Base-by-base conservation (phyloP, 495 filamentous ascomycete species). In the Tuber calosporum region DNA sequence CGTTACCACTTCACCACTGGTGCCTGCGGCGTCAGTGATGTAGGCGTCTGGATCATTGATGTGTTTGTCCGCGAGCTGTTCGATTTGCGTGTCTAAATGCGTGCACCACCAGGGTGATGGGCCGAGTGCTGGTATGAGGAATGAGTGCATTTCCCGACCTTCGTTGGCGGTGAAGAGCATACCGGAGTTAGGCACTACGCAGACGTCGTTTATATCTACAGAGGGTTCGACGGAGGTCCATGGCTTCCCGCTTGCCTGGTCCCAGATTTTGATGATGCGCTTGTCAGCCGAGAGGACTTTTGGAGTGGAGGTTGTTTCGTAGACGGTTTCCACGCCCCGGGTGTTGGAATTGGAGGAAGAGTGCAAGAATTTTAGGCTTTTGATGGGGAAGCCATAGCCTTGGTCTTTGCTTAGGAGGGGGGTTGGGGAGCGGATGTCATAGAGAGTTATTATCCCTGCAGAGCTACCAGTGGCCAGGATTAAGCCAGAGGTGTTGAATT, bases 131-230 rank as follows among this genome's bases (percentile, higher is more conserved):
- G 96, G 96, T 71, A 99, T 93, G 81, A 97, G 94, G 86, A 97
- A 99, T 9, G 92, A 88, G 83, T 98, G 95, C 82, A 97, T 90
- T 76, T 93, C 90, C 66, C 91, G 86, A 43, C 94, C 94, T 84
- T 99, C 96, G 81, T 98, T 98, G 15, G 96, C 96, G 2, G 95
- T 97, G 72, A 97, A 83, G 19, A 97, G 84, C 94, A 97, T 97
- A 69, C 93, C 93, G 66, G 89, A 92, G 77, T 96, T 89, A 67
- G 89, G 90, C 82, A 90, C 90, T 88, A 93, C 94, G 38, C 91
- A 92, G 38, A 98, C 93, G 68, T 89, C 89, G 82, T 97, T 96
- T 75, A 99, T 87, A 80, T 98, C 96, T 22, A 97, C 95, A 41
- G 93, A 87, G 1, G 96, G 96, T 80, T 98, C 94, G 62, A 98